Evolutionary conservation across 2,329 filamentous ascomycete genomes (phyloP).

Genomic region (Ophiostoma triangulosporum): DNA sequence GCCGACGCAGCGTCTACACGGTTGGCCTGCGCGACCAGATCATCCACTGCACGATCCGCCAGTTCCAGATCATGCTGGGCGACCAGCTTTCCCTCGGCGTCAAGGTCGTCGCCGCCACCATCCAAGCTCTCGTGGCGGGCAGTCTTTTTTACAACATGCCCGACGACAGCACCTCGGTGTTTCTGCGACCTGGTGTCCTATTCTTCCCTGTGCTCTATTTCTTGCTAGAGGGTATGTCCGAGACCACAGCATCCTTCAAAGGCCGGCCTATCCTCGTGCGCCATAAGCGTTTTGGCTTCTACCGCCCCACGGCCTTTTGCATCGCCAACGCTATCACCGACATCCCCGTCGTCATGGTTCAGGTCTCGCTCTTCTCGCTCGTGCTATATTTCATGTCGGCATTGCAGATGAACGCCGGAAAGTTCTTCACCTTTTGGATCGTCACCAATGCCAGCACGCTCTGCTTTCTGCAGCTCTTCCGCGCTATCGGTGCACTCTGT

Average conservation of each 20-base stretch:
- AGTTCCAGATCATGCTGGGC: constrained; percentile 67
- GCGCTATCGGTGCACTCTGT: constrained; percentile 56
- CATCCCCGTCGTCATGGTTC: constrained; percentile 65
- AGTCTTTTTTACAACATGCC: constrained; percentile 71
- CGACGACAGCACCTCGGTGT: constrained; percentile 55
- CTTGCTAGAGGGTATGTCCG: constrained; percentile 66
- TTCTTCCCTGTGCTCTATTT: constrained; percentile 86
- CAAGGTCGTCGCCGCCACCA: constrained; percentile 56
- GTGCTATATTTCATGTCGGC: constrained; percentile 81
- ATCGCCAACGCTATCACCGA: constrained; percentile 76
- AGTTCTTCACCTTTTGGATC: constrained; percentile 78
- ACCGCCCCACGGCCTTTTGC: constrained; percentile 80
- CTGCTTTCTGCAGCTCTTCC: constrained; percentile 77
- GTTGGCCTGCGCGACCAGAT: constrained; percentile 67
- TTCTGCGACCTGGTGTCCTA: constrained; percentile 58
- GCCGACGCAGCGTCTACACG: constrained; percentile 61
- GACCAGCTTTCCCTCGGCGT: constrained; percentile 60
- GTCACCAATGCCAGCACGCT: constrained; percentile 61
- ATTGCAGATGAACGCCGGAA: constrained; percentile 55
- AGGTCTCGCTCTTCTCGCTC: constrained; percentile 64
- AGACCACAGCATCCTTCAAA: constrained; percentile 74
- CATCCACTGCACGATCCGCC: constrained; percentile 51
- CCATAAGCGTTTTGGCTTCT: constrained; percentile 72
- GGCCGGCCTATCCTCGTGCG: constrained; percentile 90
- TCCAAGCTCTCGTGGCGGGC: constrained; percentile 63